These are phyloP conservation scores for Zelonia costaricensis DNA, from an alignment of 208 protist genomes.

Conservation along the genomic window DNA sequence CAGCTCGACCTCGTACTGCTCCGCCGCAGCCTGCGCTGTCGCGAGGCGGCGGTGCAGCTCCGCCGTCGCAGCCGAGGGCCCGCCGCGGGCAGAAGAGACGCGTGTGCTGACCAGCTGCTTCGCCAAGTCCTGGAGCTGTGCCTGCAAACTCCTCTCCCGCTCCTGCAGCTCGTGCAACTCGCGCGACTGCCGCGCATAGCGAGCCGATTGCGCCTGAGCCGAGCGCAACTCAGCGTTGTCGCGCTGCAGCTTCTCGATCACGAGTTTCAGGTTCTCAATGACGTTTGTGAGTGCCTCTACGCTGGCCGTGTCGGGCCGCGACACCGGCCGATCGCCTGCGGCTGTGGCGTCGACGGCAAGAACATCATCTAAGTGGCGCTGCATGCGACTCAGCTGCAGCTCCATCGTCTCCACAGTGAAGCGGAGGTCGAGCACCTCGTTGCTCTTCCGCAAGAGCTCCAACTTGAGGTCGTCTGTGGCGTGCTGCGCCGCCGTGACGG, in stretches of 20 bases:
- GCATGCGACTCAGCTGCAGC: constrained; percentile 53
- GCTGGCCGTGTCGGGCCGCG: constrained; percentile 7
- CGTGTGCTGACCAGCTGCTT: constrained; percentile 24
- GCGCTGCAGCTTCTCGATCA: constrained; percentile 69
- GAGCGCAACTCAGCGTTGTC: constrained; percentile 69
- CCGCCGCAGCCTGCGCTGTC: constrained; percentile 49
- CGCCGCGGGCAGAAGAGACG: constrained; percentile 13
- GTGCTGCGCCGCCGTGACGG: constrained; percentile 14
- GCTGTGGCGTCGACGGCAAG: constrained; percentile 39
- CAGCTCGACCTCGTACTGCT: constrained; percentile 65
- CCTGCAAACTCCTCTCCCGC: constrained; percentile 42
- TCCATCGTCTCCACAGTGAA: constrained; percentile 71
- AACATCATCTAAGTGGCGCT: constrained; percentile 70
- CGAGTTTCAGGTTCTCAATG: constrained; percentile 74
- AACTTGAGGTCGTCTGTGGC: constrained; percentile 29
- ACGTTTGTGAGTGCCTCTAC: constrained; percentile 50
- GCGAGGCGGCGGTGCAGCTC: constrained; percentile 56
- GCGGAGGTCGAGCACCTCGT: constrained; percentile 70
- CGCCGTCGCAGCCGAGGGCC: constrained; percentile 3
- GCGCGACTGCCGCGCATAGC: constrained; percentile 53
- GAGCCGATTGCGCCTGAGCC: constrained; percentile 19
- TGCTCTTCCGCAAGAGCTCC: constrained; percentile 48
- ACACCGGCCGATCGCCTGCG: constrained; percentile 1
- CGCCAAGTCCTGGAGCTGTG: constrained; percentile 24
- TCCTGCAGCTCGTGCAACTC: constrained; percentile 56